A percentile compares a stretch with the other conserved stretches of the same genome.
Conservation (phyloP, 2,329 filamentous ascomycete genomes). For the Ceratocystis huliohia region DNA sequence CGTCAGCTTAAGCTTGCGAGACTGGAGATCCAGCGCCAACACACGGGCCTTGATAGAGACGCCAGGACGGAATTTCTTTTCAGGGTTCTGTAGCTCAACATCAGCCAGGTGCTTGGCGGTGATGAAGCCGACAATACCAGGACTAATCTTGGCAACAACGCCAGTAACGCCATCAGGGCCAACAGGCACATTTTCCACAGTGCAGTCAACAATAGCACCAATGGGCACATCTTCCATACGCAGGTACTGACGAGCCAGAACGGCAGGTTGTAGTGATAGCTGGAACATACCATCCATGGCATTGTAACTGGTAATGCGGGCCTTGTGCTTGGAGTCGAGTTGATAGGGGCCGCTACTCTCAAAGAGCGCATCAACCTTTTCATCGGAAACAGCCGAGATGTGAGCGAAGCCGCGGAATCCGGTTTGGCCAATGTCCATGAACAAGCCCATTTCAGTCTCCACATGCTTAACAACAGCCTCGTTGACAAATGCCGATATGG, state of each 20-base stretch:
- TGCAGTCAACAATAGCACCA: conserved; percentile 68
- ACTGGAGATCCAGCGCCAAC: conserved; percentile 62
- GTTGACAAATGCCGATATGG: conserved; percentile 63
- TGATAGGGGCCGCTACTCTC: conserved; percentile 67
- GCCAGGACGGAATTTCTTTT: conserved; percentile 89
- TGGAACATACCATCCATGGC: conserved; percentile 74
- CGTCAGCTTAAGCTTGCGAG: conserved; percentile 71
- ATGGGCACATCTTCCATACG: conserved; percentile 81
- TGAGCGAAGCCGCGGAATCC: conserved; percentile 81
- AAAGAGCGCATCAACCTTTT: conserved; percentile 72
- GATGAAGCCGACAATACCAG: conserved; percentile 81
- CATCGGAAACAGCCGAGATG: conserved; percentile 83
- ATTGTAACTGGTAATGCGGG: conserved; percentile 76
- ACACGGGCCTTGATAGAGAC: conserved; percentile 75
- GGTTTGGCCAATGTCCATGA: conserved; percentile 51
- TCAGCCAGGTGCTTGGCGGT: conserved; percentile 82
- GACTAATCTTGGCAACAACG: conserved; percentile 68
- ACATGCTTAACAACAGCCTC: conserved; percentile 69
- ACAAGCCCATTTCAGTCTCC: conserved; percentile 67
- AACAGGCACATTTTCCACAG: conserved; percentile 72
- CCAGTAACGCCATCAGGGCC: conserved; percentile 67
- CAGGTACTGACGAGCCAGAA: conserved; percentile 79
- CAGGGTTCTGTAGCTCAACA: conserved; percentile 74
- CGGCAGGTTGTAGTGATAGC: conserved; percentile 66
- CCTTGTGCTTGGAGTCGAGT: conserved; percentile 63